Percentiles rank a stretch among this genome's conserved stretches.
phyloP scores from a whole-genome alignment of 2,329 filamentous ascomycete genomes.

The Endothia cerciana region DNA sequence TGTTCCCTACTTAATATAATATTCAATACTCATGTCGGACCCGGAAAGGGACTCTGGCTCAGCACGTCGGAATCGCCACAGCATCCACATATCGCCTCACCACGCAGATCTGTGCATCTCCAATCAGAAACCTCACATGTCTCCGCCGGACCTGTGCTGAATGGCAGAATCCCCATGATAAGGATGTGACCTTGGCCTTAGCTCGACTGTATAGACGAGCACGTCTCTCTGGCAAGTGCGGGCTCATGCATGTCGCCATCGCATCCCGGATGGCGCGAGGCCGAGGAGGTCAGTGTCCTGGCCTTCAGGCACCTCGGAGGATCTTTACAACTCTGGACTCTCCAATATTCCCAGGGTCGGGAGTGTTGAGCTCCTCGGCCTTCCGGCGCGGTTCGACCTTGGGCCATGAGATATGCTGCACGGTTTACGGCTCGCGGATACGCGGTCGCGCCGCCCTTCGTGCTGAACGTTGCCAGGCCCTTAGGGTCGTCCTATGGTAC shows the following conservation, averaged over 20 bases:
- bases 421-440: background rate
- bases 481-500: background rate
- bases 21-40: no score
- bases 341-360: no score
- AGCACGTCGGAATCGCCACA: conserved; percentile 2
- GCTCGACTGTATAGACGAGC: background rate
- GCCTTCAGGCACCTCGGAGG: no score
- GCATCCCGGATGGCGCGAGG: conserved; percentile 6
- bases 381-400: background rate
- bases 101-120: background rate
- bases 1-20: no score
- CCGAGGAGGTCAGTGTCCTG: background rate
- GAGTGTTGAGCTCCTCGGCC: no score
- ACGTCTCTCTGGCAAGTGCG: background rate
- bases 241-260: conserved; percentile 15
- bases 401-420: background rate
- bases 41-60: background rate
- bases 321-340: background rate
- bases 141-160: background rate
- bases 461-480: background rate
- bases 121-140: background rate
- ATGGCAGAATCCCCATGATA: background rate
- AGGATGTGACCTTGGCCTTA: background rate
- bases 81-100: conserved; percentile 11
- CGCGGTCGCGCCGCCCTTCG: background rate